Percentiles rank a stretch among this genome's conserved stretches.
Evolutionary conservation across 805 yeast genomes (phyloP).

Genomic region (Myxozyma lipomycoides): DNA sequence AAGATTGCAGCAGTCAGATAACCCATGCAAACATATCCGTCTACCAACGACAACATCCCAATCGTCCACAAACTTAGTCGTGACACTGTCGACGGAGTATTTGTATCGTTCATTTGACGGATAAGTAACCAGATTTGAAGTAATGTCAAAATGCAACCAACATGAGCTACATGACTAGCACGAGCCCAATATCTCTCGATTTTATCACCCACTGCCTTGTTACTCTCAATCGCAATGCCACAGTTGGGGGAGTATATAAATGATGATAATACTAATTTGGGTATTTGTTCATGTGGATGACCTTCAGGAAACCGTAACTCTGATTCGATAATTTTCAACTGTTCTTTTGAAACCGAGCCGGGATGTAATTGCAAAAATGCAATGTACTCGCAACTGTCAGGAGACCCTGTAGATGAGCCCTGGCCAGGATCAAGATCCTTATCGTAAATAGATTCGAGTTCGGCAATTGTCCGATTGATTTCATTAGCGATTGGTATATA

Average conservation of each 20-base stretch:
- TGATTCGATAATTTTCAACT: conserved; percentile 60
- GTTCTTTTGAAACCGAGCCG: conserved; percentile 50
- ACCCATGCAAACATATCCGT: conserved; percentile 63
- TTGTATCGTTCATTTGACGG: conserved; percentile 64
- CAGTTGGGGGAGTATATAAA: conserved; percentile 86
- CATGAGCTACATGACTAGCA: conserved; percentile 37
- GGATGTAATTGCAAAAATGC: conserved; percentile 64
- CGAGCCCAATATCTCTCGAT: conserved; percentile 43
- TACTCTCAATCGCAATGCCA: conserved; percentile 51
- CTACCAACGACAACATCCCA: conserved; percentile 59
- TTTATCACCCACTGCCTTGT: conserved; percentile 51
- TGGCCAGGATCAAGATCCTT: conserved; percentile 27
- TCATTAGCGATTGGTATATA: conserved; percentile 56
- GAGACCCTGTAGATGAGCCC: conserved; percentile 38
- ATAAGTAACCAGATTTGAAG: conserved; percentile 56
- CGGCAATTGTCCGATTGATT: conserved; percentile 45
- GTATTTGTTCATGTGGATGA: conserved; percentile 60
- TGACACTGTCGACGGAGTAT: conserved; percentile 76
- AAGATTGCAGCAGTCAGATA: conserved; percentile 58
- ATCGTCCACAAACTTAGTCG: conserved; percentile 68
- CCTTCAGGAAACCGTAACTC: conserved; percentile 76
- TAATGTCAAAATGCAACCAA: conserved; percentile 46
- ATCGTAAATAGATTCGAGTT: conserved; percentile 42
- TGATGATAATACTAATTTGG: conserved; percentile 54
- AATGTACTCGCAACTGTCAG: conserved; percentile 60